Evolutionary conservation across 108 stramenopile genomes (phyloP).

Genomic region (Ochromonas danica): DNA sequence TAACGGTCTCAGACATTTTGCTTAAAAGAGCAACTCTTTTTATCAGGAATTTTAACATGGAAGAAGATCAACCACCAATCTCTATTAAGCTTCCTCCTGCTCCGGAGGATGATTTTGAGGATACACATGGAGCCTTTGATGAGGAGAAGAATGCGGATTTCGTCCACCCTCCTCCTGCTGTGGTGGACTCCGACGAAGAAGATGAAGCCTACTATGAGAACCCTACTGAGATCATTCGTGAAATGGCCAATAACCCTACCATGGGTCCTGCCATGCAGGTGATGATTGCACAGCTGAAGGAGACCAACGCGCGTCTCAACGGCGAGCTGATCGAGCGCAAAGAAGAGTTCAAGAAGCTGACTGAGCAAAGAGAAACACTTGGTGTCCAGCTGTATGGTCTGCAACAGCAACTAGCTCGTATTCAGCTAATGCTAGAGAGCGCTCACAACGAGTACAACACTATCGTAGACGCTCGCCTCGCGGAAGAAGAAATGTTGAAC

Average conservation of each 20-base stretch:
- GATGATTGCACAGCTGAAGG: conserved; percentile 63
- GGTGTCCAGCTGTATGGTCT: conserved; percentile 68
- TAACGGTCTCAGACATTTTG: too few species aligned
- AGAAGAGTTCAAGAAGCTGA: conserved; percentile 43
- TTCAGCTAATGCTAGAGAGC: conserved; percentile 63
- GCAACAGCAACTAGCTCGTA: conserved; percentile 73
- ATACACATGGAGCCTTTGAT: too few species aligned
- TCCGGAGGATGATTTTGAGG: too few species aligned
- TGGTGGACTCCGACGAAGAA: conserved; percentile 4
- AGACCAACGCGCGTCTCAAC: conserved; percentile 62
- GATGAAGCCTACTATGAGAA: not conserved
- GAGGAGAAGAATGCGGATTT: too few species aligned
- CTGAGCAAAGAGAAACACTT: not conserved
- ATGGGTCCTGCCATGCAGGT: conserved; percentile 69
- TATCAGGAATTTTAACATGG: too few species aligned
- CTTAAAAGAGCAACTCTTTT: too few species aligned
- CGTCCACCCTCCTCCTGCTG: too few species aligned
- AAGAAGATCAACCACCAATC: too few species aligned
- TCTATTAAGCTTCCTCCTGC: too few species aligned
- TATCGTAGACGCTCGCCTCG: conserved; percentile 50
- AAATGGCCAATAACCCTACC: conserved; percentile 63
- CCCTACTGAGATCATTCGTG: conserved; percentile 27
- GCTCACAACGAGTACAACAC: conserved; percentile 57
- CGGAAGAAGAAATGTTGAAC: conserved; percentile 52
- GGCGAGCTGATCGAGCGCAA: conserved; percentile 62